Conservation (phyloP, 2,329 filamentous ascomycete species). For the Penicillium italicum region DNA sequence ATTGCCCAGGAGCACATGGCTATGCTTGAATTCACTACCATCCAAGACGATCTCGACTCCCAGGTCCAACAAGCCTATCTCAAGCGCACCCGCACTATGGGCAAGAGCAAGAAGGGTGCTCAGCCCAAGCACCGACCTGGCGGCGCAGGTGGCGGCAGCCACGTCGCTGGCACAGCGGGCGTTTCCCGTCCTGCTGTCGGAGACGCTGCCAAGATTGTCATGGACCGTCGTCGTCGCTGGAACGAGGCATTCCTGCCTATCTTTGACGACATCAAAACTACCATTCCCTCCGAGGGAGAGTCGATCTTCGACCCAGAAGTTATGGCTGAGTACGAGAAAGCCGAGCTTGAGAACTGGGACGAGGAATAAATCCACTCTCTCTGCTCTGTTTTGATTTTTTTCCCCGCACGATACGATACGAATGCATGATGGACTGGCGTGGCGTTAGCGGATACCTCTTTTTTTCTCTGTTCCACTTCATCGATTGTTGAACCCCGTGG, state of each 20-base stretch:
- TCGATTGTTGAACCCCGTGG: neutral
- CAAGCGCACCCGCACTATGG: constrained; percentile 89
- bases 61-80: constrained; percentile 94
- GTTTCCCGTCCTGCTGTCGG: constrained; percentile 66
- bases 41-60: constrained; percentile 90
- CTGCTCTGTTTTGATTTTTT: neutral
- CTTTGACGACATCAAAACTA: constrained; percentile 76
- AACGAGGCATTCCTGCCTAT: constrained; percentile 86
- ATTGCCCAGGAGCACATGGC: constrained; percentile 90
- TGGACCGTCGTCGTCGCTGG: constrained; percentile 89
- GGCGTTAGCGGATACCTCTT: constrained; percentile 17
- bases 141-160: constrained; percentile 68
- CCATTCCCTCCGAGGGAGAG: constrained; percentile 65
- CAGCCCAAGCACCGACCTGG: constrained; percentile 59
- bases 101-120: constrained; percentile 84
- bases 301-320: constrained; percentile 70
- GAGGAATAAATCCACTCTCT: constrained; percentile 58
- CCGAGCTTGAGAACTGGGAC: constrained; percentile 76
- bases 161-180: constrained; percentile 42
- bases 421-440: constrained; percentile 18
- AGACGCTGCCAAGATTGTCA: constrained; percentile 83
- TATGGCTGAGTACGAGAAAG: constrained; percentile 71
- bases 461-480: constrained; percentile 3
- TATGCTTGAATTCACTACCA: constrained; percentile 93
- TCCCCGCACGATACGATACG: constrained; percentile 14